Base-by-base conservation (phyloP, 441 rosid species). In the Viola pubescens region DNA sequence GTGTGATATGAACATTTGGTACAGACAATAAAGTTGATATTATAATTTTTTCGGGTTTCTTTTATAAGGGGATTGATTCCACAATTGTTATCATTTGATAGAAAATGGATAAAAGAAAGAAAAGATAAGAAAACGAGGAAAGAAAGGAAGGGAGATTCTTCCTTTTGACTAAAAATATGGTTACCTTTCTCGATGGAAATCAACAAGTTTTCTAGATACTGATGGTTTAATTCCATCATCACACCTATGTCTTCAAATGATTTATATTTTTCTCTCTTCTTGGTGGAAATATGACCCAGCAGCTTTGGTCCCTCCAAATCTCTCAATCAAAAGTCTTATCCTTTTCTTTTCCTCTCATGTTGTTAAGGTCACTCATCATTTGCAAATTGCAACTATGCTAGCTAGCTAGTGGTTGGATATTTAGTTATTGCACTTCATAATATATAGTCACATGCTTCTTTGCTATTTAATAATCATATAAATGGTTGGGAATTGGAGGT, bases 261-360 rank as follows among this genome's bases (percentile, higher is more conserved):
- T 51, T 49, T 48, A 1, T 9, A 58, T 52, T 19, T 7, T 19
- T 16, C 12, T 6, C 13, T 4, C 7, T 8, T 59, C 38, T 40
- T 52, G 64, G 73, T 71, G 79, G 75, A 70, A 61, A 6, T 53
- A 61, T 71, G 73, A 71, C 70, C 66, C 48, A 58, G 49, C 48
- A 58, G 49, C 34, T 55, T 59, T 59, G 63, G 74, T 41, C 58
- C 63, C 69, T 16, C 54, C 34, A 8, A 34, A 44, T 64, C 39
- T 39, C 46, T 46, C 54, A 56, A 45, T 50, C n/a, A 42, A 42
- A 9, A 56, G 10, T 52, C 59, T 55, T 53, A 53, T 69, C 68
- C 63, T 58, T 7, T 49, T 52, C 44, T 48, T 47, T 58, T 26
- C 34, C 34, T 26, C 34, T 26, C 34, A 26, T 26, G 34, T 26